Evolutionary conservation across 164 flowering plant species (phyloP), one percentile per base, ranked within the genome.

Genomic region (Berberis thunbergii): DNA sequence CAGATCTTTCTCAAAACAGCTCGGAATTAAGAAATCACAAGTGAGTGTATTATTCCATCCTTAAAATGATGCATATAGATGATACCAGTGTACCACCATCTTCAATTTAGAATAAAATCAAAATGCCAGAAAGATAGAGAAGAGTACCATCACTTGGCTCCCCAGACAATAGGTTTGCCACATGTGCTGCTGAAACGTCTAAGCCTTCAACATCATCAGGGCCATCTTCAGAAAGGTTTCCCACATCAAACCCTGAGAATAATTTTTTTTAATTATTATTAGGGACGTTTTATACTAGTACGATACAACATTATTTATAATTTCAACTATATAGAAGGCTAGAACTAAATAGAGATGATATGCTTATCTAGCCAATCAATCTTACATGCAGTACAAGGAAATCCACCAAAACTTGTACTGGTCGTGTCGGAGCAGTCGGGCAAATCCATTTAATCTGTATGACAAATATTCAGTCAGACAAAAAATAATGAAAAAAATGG

Each of bases 101-200:
- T 26, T 26, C 26, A 26, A 26, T 26, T 26, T 26, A 26, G 26
- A 26, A 26, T 26, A 26, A 26, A 26, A 26, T 26, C 26, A 26
- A 26, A 26, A 26, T 26, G 26, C 26, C n/a, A 6, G 11, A 52
- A 52, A 4, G 54, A 7, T 52, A 41, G 54, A 44, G 54, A 50
- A 61, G 67, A 76, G 8, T 85, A 95, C 99, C 81, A 73, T 84
- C 94, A 63, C 86, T 71, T 54, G 99, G 99, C 72, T 95, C 99
- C 2, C 96, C 78, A 41, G 97, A 91, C 76, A 95, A 75, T 70
- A 95, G 69, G 67, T 86, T 91, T 66, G 97, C 97, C 72, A 91
- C 77, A 73, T 95, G 97, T 57, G 97, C 87, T 59, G 95, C 99
- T 57, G 99, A 85, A 71, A 90, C 89, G 81, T 95, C 99, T 75